Evolutionary conservation across 345 rosid genomes (phyloP).

Genomic region (Linum usitatissimum): DNA sequence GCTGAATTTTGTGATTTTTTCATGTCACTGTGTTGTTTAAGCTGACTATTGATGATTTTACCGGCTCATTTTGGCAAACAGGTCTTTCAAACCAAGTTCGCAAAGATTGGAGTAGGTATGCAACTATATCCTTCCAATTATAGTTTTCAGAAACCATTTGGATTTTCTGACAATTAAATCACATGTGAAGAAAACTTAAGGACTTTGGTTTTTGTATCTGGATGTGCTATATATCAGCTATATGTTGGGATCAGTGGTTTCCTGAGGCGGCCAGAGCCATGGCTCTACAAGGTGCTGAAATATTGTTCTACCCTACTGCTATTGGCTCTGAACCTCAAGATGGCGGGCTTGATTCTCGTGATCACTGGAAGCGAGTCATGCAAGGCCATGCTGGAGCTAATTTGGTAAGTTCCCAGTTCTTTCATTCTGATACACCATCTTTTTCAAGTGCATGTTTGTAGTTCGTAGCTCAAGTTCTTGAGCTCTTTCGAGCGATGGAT

Average conservation of each 20-base stretch:
- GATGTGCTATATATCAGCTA: constrained; percentile 32
- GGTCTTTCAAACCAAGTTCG: constrained; percentile 83
- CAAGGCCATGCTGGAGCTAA: constrained; percentile 99
- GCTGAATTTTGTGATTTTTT: neutral
- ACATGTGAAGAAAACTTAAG: too few relatives aligned
- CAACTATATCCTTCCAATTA: too few relatives aligned
- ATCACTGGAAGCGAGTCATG: constrained; percentile 92
- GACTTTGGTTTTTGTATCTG: neutral
- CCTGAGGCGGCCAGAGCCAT: constrained; percentile 93
- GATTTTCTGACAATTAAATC: too few relatives aligned
- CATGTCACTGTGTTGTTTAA: neutral
- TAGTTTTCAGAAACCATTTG: too few relatives aligned
- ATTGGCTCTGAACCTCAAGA: constrained; percentile 98
- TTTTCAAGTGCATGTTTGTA: neutral
- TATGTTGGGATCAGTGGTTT: constrained; percentile 97
- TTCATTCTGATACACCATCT: neutral
- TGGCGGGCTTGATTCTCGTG: constrained; percentile 74
- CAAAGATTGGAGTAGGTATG: constrained; percentile 90
- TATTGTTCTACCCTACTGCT: constrained; percentile 85
- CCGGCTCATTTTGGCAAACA: constrained; percentile 25
- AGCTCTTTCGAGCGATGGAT: too few relatives aligned
- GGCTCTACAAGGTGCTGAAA: constrained; percentile 82
- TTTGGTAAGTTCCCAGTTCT: constrained; percentile 36
- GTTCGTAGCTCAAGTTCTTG: too few relatives aligned
- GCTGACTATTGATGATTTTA: constrained; percentile 6